Percentiles rank a stretch among this genome's conserved stretches.
Evolutionary conservation across 768 basidiomycete species (phyloP).

Genomic region (Calocera viscosa): DNA sequence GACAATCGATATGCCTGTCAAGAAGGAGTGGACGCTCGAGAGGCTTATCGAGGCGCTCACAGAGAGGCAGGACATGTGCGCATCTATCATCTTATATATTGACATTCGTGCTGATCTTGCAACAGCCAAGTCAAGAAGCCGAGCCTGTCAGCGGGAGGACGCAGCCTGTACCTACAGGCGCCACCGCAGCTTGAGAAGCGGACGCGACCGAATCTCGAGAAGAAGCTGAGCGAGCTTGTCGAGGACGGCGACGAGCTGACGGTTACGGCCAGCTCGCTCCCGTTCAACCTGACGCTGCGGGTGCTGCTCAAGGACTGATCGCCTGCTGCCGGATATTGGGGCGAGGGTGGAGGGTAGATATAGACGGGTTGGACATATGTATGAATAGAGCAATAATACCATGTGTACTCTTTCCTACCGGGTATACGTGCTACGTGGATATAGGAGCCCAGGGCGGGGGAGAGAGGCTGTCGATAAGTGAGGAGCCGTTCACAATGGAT

Average conservation of each 20-base stretch:
- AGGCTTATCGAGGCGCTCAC: constrained; percentile 74
- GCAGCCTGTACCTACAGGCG: constrained; percentile 83
- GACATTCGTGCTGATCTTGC: constrained; percentile 13
- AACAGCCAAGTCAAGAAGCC: constrained; percentile 92
- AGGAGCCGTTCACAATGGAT: constrained; percentile 65
- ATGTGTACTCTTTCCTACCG: not conserved
- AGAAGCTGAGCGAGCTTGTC: constrained; percentile 73
- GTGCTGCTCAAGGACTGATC: constrained; percentile 17
- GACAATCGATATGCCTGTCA: constrained; percentile 58
- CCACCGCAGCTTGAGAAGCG: constrained; percentile 82
- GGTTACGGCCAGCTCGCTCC: constrained; percentile 78
- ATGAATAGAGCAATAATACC: constrained; percentile 2
- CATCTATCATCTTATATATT: constrained; percentile 13
- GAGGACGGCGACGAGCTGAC: constrained; percentile 62
- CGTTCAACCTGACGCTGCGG: constrained; percentile 54
- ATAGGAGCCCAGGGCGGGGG: not conserved
- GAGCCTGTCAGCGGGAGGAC: constrained; percentile 63
- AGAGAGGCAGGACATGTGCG: constrained; percentile 84
- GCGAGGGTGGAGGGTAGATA: not conserved
- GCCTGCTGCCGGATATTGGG: no score
- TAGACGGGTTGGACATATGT: not conserved
- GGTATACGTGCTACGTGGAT: constrained; percentile 5
- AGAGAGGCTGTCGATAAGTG: constrained; percentile 20
- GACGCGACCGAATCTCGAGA: constrained; percentile 83
- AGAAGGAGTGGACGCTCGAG: constrained; percentile 66